phyloP scores from a whole-genome alignment of 108 stramenopile genomes.

The Craspedostauros australis region DNA sequence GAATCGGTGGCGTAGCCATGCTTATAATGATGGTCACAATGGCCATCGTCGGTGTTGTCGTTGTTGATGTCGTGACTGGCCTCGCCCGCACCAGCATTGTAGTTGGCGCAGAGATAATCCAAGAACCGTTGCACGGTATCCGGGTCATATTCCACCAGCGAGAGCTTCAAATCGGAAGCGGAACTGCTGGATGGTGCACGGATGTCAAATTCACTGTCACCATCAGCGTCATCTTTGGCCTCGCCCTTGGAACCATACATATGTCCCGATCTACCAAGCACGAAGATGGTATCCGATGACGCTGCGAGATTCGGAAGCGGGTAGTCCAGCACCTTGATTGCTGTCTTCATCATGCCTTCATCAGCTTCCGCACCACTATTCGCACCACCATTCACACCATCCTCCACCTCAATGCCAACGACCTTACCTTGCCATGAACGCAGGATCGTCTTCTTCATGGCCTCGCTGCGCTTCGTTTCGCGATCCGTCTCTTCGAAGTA shows the following conservation, averaged over 20 bases:
- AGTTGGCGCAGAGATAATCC: too few relatives aligned
- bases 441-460: background rate
- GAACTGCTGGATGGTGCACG: background rate
- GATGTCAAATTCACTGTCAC: background rate
- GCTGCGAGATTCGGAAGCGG: too few relatives aligned
- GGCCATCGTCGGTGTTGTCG: conserved; percentile 5
- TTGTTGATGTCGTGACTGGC: background rate
- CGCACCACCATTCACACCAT: background rate
- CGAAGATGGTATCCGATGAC: too few relatives aligned
- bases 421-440: background rate
- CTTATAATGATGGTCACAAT: conserved; percentile 8
- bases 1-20: background rate
- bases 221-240: background rate
- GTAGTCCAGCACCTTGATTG: too few relatives aligned
- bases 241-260: background rate
- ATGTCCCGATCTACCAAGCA: too few relatives aligned
- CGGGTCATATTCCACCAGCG: too few relatives aligned
- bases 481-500: conserved; percentile 10
- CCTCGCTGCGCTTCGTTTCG: background rate
- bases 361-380: too few relatives aligned
- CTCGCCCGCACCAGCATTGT: conserved; percentile 12
- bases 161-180: conserved; percentile 9
- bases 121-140: conserved; percentile 28
- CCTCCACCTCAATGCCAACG: background rate
- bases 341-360: background rate